Conservation (phyloP, 257 asterid species). For the Nicotiana undulata region DNA sequence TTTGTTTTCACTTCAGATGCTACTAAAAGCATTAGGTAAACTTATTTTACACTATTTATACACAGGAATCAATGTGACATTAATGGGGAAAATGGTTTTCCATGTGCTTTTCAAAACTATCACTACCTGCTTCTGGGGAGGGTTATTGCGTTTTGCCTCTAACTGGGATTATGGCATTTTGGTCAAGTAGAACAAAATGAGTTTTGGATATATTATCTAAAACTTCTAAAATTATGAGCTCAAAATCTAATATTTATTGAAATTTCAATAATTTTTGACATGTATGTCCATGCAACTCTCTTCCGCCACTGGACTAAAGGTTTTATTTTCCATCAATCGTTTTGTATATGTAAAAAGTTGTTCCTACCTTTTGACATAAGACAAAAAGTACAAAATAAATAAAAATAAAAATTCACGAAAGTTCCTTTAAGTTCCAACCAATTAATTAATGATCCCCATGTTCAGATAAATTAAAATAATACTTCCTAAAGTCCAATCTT, state of each 20-base stretch:
- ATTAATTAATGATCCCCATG: not conserved
- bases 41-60: too few species aligned
- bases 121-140: not conserved
- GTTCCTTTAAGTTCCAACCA: not conserved
- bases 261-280: too few species aligned
- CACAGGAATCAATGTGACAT: not conserved
- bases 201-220: not conserved
- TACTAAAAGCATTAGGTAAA: too few species aligned
- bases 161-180: not conserved
- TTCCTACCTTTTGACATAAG: not conserved
- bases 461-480: not conserved
- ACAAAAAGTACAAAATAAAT: not conserved
- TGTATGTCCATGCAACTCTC: too few species aligned
- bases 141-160: not conserved
- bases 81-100: not conserved
- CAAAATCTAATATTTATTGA: too few species aligned
- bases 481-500: not conserved
- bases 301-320: not conserved
- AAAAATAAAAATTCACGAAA: not conserved
- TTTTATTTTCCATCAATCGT: not conserved
- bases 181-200: not conserved
- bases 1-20: too few species aligned
- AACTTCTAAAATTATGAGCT: too few species aligned
- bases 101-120: not conserved
- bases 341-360: not conserved